Percentiles rank a stretch among this genome's conserved stretches.
These are phyloP conservation scores for Macrocystidia cucumis DNA, from an alignment of 1,284 basidiomycete genomes.

Conservation along the genomic window DNA sequence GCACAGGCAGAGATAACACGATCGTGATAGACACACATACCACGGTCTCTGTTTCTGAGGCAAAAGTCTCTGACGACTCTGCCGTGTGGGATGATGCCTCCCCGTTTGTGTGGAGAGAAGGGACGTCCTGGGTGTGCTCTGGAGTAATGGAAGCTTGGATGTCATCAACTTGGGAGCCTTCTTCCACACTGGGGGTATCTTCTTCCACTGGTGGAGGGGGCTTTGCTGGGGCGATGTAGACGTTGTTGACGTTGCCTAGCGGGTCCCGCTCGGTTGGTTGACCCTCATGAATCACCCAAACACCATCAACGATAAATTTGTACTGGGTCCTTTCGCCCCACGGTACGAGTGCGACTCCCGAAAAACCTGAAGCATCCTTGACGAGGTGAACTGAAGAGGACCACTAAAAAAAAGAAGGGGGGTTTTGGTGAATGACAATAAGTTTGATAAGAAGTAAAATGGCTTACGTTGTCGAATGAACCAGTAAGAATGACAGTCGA, in stretches of 20 bases:
- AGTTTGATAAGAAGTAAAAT: slow-evolving; percentile 8
- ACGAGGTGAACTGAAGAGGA: slow-evolving; percentile 47
- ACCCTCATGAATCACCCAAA: slow-evolving; percentile 50
- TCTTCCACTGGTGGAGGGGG: slow-evolving; percentile 2
- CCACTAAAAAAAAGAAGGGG: slow-evolving; percentile 52
- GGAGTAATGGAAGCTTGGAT: neutral
- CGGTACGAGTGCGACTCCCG: slow-evolving; percentile 46
- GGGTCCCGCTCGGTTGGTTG: slow-evolving; percentile 56
- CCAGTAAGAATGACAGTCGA: slow-evolving; percentile 64
- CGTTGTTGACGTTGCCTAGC: slow-evolving; percentile 66
- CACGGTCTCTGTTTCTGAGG: neutral
- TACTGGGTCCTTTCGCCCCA: slow-evolving; percentile 60
- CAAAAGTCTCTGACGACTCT: neutral
- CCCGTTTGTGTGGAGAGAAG: neutral
- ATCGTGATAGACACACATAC: neutral
- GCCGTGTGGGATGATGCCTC: neutral
- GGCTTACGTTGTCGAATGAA: slow-evolving; percentile 67
- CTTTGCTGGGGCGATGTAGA: slow-evolving; percentile 41
- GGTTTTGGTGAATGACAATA: slow-evolving; percentile 4
- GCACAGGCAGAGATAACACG: no score
- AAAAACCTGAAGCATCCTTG: slow-evolving; percentile 48
- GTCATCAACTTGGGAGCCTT: neutral
- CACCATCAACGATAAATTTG: slow-evolving; percentile 76
- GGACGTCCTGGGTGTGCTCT: slow-evolving; percentile 3
- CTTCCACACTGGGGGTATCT: slow-evolving; percentile 2